A percentile compares a stretch with the other conserved stretches of the same genome.
Evolutionary conservation across 2,329 filamentous ascomycete genomes (phyloP).

Genomic region (Aspergillus latus): DNA sequence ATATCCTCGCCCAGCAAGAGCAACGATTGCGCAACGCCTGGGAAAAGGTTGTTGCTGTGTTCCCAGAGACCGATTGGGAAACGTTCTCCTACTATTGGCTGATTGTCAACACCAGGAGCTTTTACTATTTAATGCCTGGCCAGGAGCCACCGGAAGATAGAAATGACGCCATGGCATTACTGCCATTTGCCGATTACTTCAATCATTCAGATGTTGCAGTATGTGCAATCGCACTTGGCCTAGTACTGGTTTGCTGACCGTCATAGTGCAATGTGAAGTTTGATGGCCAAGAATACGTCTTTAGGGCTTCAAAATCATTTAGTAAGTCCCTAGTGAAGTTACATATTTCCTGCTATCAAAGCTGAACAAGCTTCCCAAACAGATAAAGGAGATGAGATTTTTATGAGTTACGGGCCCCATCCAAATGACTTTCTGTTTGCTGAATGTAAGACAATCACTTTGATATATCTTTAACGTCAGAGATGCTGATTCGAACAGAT

Average conservation of each 20-base stretch:
- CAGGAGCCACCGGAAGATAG: slow-evolving; percentile 37
- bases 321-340: slow-evolving; percentile 20
- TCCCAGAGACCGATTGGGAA: slow-evolving; percentile 45
- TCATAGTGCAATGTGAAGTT: slow-evolving; percentile 41
- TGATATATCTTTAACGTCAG: neutral
- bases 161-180: slow-evolving; percentile 48
- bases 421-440: slow-evolving; percentile 45
- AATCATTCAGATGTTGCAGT: slow-evolving; percentile 47
- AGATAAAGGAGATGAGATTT: slow-evolving; percentile 45
- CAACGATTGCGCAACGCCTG: slow-evolving; percentile 55
- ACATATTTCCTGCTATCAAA: neutral
- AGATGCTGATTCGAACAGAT: slow-evolving; percentile 31
- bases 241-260: neutral
- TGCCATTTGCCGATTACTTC: slow-evolving; percentile 50
- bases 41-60: slow-evolving; percentile 43
- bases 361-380: neutral
- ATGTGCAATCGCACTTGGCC: slow-evolving; percentile 16
- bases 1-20: slow-evolving; percentile 52
- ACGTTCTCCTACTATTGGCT: slow-evolving; percentile 59
- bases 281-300: slow-evolving; percentile 36
- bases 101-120: slow-evolving; percentile 61
- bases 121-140: slow-evolving; percentile 55
- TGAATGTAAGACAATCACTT: slow-evolving; percentile 39
- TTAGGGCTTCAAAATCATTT: slow-evolving; percentile 37
- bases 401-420: slow-evolving; percentile 46